A percentile compares a stretch with the other conserved stretches of the same genome.
These are phyloP conservation scores for Gigaspora rosea DNA, from an alignment of 192 early-diverging fungal species.

Conservation along the genomic window DNA sequence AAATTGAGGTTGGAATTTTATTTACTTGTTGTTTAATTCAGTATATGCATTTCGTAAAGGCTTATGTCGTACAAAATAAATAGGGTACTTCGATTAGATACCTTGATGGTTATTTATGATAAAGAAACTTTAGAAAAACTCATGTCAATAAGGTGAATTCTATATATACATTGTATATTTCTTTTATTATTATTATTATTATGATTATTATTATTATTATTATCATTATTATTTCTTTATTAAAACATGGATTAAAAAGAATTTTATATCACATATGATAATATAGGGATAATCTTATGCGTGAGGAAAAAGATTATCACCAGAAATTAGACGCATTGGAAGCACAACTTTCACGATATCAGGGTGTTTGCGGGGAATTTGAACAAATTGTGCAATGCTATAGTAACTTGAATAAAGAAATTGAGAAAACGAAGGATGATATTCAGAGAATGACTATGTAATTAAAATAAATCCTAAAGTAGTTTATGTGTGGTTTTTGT, in stretches of 20 bases:
- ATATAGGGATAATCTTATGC: not conserved
- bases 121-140: slow-evolving; percentile 4
- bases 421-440: slow-evolving; percentile 6
- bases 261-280: too few species aligned
- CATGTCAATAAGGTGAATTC: not conserved
- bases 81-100: not conserved
- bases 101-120: slow-evolving; percentile 1
- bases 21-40: too few species aligned
- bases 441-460: too few species aligned
- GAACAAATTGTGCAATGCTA: slow-evolving; percentile 15
- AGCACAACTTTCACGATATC: not conserved
- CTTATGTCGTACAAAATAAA: not conserved
- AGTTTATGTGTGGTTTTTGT: too few species aligned
- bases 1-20: too few species aligned
- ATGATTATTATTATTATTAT: too few species aligned
- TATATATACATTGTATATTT: too few species aligned
- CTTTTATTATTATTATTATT: too few species aligned
- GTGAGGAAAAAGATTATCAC: slow-evolving; percentile 2
- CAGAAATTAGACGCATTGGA: not conserved
- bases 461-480: too few species aligned
- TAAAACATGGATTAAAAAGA: too few species aligned
- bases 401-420: not conserved
- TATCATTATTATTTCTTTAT: too few species aligned
- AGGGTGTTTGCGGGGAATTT: slow-evolving; percentile 1
- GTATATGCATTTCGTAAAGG: too few species aligned